A percentile compares a stretch with the other conserved stretches of the same genome.
phyloP scores from a whole-genome alignment of 768 basidiomycete species.

The Lyophyllum decastes region DNA sequence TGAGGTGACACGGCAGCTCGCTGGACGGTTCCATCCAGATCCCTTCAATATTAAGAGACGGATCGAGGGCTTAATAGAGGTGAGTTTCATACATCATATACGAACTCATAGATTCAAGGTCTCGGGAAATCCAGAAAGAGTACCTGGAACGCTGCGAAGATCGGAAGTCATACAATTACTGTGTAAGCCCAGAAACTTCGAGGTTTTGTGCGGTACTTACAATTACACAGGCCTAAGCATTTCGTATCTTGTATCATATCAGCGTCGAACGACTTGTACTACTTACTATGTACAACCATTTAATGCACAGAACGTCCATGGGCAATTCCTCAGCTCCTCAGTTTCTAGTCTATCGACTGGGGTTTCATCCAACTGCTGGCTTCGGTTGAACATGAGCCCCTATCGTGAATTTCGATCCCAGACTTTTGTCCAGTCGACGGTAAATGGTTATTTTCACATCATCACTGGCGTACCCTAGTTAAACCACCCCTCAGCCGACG shows the following conservation, averaged over 20 bases:
- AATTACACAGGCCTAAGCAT: constrained; percentile 19
- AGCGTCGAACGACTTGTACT: constrained; percentile 7
- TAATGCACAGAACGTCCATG: no score
- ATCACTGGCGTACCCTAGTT: no score
- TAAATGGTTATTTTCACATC: no score
- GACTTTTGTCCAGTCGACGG: no score
- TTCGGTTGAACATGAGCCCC: no score
- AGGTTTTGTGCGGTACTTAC: neutral
- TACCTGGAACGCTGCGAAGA: constrained; percentile 91
- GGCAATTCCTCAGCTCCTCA: no score
- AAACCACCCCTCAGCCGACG: no score
- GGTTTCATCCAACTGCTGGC: no score
- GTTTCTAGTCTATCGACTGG: no score
- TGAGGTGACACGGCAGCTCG: constrained; percentile 87
- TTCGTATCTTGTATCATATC: constrained; percentile 11
- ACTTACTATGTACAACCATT: constrained; percentile 6
- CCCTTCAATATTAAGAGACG: constrained; percentile 89
- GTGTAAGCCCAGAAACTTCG: constrained; percentile 35
- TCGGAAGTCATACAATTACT: constrained; percentile 85
- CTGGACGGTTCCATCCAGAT: constrained; percentile 83
- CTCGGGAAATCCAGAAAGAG: constrained; percentile 64
- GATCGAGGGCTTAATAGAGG: constrained; percentile 93
- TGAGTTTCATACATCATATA: constrained; percentile 32
- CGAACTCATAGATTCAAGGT: neutral
- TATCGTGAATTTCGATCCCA: no score